Base-by-base conservation (phyloP, 169 alveolate species). In the Eimeria falciformis region DNA sequence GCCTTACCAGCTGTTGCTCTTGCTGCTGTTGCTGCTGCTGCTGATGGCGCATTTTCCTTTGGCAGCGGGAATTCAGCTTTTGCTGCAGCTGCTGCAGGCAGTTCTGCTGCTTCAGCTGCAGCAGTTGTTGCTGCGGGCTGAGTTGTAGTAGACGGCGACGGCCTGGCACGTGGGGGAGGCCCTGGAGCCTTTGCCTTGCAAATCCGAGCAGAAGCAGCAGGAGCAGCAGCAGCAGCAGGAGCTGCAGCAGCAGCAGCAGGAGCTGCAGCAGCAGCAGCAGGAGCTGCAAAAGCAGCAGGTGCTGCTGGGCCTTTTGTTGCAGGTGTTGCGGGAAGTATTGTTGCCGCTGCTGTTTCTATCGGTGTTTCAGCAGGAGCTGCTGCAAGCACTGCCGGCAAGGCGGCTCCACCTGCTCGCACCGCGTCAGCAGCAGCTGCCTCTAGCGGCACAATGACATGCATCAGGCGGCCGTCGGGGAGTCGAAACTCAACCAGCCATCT, bases 381-480 rank as follows among this genome's bases (percentile, higher is more conserved):
- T 75, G 84, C 84, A 40, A n/a, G 66, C 0, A 21, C 84, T 43
- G 88, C 88, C 18, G 73, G 68, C 53, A 29, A 37, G 25, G 29
- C 71, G 45, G 88, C 53, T 3, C 73, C 88, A 1, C 29, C 2
- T 77, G 87, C 68, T 23, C 68, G 47, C 17, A n/a, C 9, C 23
- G 66, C 25, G 5, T 43, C 87, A 79, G 69, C 68, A 12, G 53
- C 69, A 23, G 68, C 88, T 25, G 46, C 88, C 23, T 53, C 88
- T 4, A 73, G 55, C 0, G 84, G 84, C 40, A 75, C 66, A 45
- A 65, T n/a, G 66, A 75, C 84, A 75, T 45, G 84, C 11, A 75
- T 56, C 43, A 75, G 66, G 14, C 84, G 56, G 14, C 84, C 84
- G 40, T 75, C 84, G 37, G 84, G 84, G 21, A 75, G 84, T 40